These are phyloP conservation scores for Aspergillus japonicus DNA, from an alignment of 2,329 filamentous ascomycete genomes.

Conservation along the genomic window DNA sequence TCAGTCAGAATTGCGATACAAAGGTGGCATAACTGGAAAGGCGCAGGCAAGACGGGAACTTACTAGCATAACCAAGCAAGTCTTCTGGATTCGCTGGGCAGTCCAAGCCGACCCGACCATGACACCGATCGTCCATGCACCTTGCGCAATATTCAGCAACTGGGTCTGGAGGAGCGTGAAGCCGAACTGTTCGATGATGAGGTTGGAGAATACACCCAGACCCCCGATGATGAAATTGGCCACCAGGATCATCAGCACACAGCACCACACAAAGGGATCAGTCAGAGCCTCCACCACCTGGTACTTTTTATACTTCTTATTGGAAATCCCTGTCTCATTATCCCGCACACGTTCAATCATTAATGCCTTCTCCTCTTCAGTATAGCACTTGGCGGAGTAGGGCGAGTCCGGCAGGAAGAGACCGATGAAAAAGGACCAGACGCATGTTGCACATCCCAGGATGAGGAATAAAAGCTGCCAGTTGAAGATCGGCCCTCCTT, in stretches of 20 bases:
- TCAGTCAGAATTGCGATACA: too few relatives aligned
- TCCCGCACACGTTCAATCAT: slow-evolving; percentile 57
- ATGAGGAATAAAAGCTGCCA: slow-evolving; percentile 66
- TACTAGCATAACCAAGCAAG: slow-evolving; percentile 48
- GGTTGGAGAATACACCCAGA: slow-evolving; percentile 37
- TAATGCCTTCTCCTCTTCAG: slow-evolving; percentile 60
- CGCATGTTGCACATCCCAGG: slow-evolving; percentile 53
- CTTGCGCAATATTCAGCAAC: slow-evolving; percentile 69
- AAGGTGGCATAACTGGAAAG: too few relatives aligned
- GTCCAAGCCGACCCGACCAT: slow-evolving; percentile 63
- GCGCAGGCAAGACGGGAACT: not conserved
- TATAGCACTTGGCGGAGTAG: slow-evolving; percentile 65
- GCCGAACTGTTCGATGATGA: slow-evolving; percentile 66
- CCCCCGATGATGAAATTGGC: slow-evolving; percentile 29
- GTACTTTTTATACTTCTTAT: slow-evolving; percentile 49
- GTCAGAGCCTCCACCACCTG: slow-evolving; percentile 50
- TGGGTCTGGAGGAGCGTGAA: slow-evolving; percentile 66
- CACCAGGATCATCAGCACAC: slow-evolving; percentile 16
- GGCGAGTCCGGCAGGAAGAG: slow-evolving; percentile 63
- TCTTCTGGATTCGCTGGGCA: slow-evolving; percentile 63
- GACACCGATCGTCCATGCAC: slow-evolving; percentile 68
- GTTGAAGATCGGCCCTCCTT: slow-evolving; percentile 51
- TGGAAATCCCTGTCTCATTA: slow-evolving; percentile 60
- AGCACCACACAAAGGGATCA: slow-evolving; percentile 20
- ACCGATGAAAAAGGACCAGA: slow-evolving; percentile 50